Conservation (phyloP, 495 filamentous ascomycete genomes). For the Aspergillus olivimuriae region DNA sequence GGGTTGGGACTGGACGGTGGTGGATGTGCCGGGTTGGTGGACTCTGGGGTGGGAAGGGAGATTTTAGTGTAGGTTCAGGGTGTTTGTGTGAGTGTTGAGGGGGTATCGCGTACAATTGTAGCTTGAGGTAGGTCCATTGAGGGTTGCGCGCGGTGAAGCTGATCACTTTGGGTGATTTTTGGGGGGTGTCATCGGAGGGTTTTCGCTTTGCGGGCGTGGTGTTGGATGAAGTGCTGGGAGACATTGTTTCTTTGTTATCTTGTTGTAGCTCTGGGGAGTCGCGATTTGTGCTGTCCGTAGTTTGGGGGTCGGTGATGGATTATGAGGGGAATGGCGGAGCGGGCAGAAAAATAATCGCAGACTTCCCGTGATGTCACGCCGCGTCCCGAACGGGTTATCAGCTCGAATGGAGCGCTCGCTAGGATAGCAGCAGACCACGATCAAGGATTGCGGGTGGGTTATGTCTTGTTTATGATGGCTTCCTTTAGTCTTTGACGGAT, state of each 20-base stretch:
- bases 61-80: no score
- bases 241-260: constrained; percentile 2
- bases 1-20: no score
- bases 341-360: constrained; percentile 7
- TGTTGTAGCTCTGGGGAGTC: background rate
- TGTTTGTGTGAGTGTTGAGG: no score
- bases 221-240: background rate
- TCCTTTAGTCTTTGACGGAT: constrained; percentile 9
- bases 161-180: constrained; percentile 11
- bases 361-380: constrained; percentile 17
- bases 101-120: constrained; percentile 30
- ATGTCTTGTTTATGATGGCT: constrained; percentile 8
- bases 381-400: background rate
- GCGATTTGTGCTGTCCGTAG: background rate
- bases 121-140: constrained; percentile 45
- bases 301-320: background rate
- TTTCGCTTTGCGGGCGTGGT: constrained; percentile 26
- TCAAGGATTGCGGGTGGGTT: background rate
- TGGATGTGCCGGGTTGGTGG: constrained; percentile 22
- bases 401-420: background rate
- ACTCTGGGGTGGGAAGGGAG: constrained; percentile 17
- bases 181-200: constrained; percentile 12
- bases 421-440: background rate
- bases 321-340: background rate
- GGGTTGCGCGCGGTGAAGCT: constrained; percentile 41